phyloP scores from a whole-genome alignment of 148 eudicot species.

The Arbutus unedo region DNA sequence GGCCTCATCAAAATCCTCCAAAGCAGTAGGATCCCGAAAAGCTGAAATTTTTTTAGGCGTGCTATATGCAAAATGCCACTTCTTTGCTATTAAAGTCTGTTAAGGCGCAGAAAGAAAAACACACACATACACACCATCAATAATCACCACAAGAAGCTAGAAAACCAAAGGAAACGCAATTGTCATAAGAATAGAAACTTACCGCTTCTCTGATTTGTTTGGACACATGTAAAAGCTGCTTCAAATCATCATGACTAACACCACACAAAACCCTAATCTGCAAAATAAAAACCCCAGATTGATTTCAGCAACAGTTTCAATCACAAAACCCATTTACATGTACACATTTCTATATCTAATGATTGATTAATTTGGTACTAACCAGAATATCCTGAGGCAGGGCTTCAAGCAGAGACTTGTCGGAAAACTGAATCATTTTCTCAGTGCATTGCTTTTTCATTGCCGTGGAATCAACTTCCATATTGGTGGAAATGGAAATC shows the following conservation, averaged over 20 bases:
- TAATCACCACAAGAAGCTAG: background rate
- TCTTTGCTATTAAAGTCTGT: conserved; percentile 62
- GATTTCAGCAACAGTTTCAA: background rate
- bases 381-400: conserved; percentile 80
- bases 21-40: conserved; percentile 33
- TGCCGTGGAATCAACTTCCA: conserved; percentile 33
- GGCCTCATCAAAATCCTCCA: conserved; percentile 22
- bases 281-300: conserved; percentile 1
- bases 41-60: conserved; percentile 57
- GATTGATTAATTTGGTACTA: conserved; percentile 13
- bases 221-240: conserved; percentile 61
- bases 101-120: conserved; percentile 2
- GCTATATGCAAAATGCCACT: conserved; percentile 57
- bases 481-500: conserved; percentile 31
- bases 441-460: conserved; percentile 33
- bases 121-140: background rate
- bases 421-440: conserved; percentile 11
- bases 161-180: background rate
- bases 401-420: conserved; percentile 46
- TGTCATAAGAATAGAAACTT: conserved; percentile 18
- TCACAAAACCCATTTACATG: background rate
- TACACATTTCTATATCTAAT: background rate
- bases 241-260: conserved; percentile 75
- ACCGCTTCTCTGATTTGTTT: conserved; percentile 62
- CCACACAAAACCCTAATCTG: conserved; percentile 79